phyloP scores from a whole-genome alignment of 164 flowering plant species.

The Paratinospora sagittata region DNA sequence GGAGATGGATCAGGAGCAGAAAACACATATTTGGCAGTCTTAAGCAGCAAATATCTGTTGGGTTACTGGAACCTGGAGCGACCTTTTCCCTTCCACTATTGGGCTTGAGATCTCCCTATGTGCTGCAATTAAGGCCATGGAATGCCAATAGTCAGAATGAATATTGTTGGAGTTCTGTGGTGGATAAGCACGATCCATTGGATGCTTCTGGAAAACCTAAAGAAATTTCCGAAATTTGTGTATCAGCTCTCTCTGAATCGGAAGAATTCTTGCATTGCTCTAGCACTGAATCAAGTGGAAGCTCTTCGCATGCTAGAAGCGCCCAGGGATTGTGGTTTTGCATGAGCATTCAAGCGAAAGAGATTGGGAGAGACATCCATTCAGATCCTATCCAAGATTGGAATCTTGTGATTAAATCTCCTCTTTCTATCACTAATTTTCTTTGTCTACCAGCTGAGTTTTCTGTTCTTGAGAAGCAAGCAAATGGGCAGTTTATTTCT shows the following conservation, averaged over 20 bases:
- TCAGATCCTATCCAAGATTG: slow-evolving; percentile 88
- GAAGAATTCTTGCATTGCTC: slow-evolving; percentile 67
- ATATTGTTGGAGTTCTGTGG: slow-evolving; percentile 79
- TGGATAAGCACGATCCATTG: slow-evolving; percentile 25
- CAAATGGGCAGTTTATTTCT: slow-evolving; percentile 50
- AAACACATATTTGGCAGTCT: slow-evolving; percentile 25
- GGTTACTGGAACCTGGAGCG: slow-evolving; percentile 72
- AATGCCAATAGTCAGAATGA: slow-evolving; percentile 25
- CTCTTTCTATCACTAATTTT: slow-evolving; percentile 61
- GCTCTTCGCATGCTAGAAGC: slow-evolving; percentile 39
- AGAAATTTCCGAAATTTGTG: slow-evolving; percentile 47
- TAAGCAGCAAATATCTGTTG: slow-evolving; percentile 46
- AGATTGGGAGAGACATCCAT: slow-evolving; percentile 75
- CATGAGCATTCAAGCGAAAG: slow-evolving; percentile 60
- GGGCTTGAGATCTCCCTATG: slow-evolving; percentile 33
- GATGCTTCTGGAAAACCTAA: slow-evolving; percentile 22
- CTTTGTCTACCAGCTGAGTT: slow-evolving; percentile 76
- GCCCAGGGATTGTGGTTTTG: slow-evolving; percentile 65
- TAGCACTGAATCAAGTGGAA: slow-evolving; percentile 47
- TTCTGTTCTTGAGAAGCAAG: slow-evolving; percentile 70
- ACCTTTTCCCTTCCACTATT: slow-evolving; percentile 60
- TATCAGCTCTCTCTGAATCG: slow-evolving; percentile 57
- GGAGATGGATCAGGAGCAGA: slow-evolving; percentile 76
- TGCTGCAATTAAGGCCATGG: slow-evolving; percentile 58
- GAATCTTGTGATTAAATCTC: slow-evolving; percentile 64